Percentiles rank a stretch among this genome's conserved stretches.
Conservation (phyloP, 2,329 filamentous ascomycete genomes). For the Monosporascus sp. region DNA sequence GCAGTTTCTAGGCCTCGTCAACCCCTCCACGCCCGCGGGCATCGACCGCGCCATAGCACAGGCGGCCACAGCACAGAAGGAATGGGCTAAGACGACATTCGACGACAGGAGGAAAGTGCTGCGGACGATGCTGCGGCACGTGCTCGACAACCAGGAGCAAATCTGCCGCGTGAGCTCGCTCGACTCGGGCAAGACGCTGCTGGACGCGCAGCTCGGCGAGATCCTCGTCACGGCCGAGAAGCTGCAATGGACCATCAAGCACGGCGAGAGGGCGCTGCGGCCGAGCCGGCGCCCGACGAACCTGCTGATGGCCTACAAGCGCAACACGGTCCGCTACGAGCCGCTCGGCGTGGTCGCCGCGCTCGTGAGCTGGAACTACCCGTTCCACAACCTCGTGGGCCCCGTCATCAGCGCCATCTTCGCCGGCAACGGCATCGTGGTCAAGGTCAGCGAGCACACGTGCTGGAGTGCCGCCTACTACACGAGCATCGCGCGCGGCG, state of each 20-base stretch:
- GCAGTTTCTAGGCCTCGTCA: conserved; percentile 71
- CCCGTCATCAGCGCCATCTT: conserved; percentile 89
- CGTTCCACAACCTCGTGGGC: conserved; percentile 91
- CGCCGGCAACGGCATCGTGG: conserved; percentile 82
- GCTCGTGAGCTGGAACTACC: conserved; percentile 94
- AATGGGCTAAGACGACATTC: conserved; percentile 77
- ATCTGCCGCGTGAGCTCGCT: conserved; percentile 83
- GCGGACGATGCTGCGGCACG: conserved; percentile 71
- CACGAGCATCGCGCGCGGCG: conserved; percentile 68
- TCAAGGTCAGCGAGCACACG: conserved; percentile 93
- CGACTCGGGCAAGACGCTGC: conserved; percentile 93
- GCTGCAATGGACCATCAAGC: conserved; percentile 85
- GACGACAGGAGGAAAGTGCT: conserved; percentile 72
- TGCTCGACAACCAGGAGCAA: conserved; percentile 82
- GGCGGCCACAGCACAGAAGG: conserved; percentile 66
- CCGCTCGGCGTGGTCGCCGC: conserved; percentile 89
- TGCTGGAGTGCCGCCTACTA: conserved; percentile 90
- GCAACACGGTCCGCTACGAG: conserved; percentile 84
- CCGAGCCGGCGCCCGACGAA: conserved; percentile 77
- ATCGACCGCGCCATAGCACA: conserved; percentile 75
- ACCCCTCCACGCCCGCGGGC: conserved; percentile 67
- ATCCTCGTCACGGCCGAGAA: conserved; percentile 92
- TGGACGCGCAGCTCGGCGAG: conserved; percentile 91
- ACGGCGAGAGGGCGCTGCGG: conserved; percentile 76
- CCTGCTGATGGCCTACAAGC: conserved; percentile 92